phyloP scores from a whole-genome alignment of 2,329 filamentous ascomycete species.

The Tolypocladium pustulatum region DNA sequence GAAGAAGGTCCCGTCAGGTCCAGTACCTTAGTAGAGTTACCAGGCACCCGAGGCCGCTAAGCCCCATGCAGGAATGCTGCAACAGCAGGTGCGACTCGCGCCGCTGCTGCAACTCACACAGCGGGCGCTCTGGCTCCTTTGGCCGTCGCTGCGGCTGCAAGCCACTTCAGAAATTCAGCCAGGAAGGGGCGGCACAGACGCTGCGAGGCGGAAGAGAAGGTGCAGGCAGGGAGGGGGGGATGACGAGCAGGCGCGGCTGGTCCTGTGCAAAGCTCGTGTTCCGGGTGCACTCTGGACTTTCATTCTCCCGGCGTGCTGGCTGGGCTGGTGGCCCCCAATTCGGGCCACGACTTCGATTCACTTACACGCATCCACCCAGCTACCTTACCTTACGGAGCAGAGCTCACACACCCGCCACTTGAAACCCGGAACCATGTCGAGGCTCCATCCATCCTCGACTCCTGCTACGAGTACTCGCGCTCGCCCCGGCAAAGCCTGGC shows the following conservation, averaged over 20 bases:
- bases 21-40: no score
- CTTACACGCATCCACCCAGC: background rate
- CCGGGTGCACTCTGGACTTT: background rate
- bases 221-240: background rate
- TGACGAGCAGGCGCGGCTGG: background rate
- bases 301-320: background rate
- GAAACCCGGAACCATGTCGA: constrained; percentile 6
- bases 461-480: background rate
- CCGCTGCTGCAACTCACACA: background rate
- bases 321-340: background rate
- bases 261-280: background rate
- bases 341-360: background rate
- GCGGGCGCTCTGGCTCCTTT: background rate
- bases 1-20: background rate
- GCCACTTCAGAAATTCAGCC: background rate
- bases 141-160: background rate
- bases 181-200: background rate
- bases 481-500: background rate
- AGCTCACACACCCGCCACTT: constrained; percentile 1
- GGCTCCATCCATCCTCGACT: background rate
- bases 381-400: background rate
- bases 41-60: background rate
- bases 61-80: background rate
- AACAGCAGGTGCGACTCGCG: background rate
- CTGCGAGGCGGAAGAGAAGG: background rate